Conservation (phyloP, 2,329 filamentous ascomycete genomes). For the Cordyceps javanica region DNA sequence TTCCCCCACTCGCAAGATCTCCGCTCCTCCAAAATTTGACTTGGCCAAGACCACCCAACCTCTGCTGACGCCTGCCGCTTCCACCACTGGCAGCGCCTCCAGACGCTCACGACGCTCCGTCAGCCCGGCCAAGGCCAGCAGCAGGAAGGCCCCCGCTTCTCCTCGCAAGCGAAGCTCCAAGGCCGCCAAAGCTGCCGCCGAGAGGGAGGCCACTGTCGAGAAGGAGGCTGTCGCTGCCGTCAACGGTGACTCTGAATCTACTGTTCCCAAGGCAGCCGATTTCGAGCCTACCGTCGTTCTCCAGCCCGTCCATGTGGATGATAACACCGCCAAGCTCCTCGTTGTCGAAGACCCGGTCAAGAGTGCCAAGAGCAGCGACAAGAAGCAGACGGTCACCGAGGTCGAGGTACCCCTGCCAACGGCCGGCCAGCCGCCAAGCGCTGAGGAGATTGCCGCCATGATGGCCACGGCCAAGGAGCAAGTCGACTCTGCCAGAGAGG, state of each 20-base stretch:
- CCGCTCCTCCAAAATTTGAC: constrained; percentile 75
- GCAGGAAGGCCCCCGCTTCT: constrained; percentile 42
- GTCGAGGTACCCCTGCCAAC: constrained; percentile 61
- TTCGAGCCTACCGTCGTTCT: constrained; percentile 43
- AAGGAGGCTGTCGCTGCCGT: constrained; percentile 23
- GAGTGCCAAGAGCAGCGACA: constrained; percentile 52
- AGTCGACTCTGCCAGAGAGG: constrained; percentile 62
- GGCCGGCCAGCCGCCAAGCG: constrained; percentile 61
- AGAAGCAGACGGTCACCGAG: constrained; percentile 66
- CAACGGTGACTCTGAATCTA: constrained; percentile 30
- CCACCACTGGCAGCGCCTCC: constrained; percentile 34
- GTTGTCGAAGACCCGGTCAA: constrained; percentile 59
- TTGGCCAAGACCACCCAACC: constrained; percentile 38
- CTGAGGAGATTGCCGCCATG: constrained; percentile 76
- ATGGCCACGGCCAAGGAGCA: constrained; percentile 81
- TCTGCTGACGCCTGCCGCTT: constrained; percentile 43
- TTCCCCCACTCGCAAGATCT: constrained; percentile 64
- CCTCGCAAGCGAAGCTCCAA: constrained; percentile 49
- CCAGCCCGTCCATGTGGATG: constrained; percentile 42
- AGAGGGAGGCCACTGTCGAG: constrained; percentile 27
- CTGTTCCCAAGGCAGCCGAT: constrained; percentile 41
- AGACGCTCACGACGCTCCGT: constrained; percentile 49
- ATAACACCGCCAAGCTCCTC: constrained; percentile 60
- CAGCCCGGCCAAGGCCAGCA: constrained; percentile 46
- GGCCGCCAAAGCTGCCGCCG: constrained; percentile 33